These are phyloP conservation scores for Aspergillus nanangensis DNA, from an alignment of 495 filamentous ascomycete genomes.

Conservation along the genomic window DNA sequence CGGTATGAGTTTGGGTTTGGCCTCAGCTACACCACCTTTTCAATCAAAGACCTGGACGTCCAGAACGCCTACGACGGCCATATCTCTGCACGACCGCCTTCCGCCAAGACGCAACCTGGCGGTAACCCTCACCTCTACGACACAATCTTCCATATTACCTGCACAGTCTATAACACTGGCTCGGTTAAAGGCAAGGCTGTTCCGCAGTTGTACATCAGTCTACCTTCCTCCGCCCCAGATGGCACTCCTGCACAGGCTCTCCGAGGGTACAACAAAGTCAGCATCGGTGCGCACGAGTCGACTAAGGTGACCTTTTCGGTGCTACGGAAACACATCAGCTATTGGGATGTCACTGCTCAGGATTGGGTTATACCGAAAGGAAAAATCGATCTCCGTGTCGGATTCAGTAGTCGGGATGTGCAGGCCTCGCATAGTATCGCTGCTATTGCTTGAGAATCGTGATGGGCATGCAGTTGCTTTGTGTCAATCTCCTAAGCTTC, in stretches of 20 bases:
- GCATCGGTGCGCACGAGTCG: background rate
- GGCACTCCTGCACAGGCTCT: background rate
- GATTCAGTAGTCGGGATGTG: background rate
- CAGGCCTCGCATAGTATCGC: too few species aligned
- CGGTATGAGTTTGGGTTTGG: too few species aligned
- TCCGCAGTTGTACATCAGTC: background rate
- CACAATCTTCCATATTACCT: background rate
- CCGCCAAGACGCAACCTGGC: background rate
- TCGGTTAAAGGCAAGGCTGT: background rate
- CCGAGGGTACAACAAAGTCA: background rate
- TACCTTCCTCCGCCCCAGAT: background rate
- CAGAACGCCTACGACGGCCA: too few species aligned
- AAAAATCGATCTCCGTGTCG: background rate
- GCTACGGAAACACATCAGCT: background rate
- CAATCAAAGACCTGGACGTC: too few species aligned
- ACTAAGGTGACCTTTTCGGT: background rate
- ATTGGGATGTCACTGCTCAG: background rate
- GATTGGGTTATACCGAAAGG: background rate
- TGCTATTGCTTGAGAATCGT: too few species aligned
- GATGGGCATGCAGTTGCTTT: too few species aligned
- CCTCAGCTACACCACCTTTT: too few species aligned
- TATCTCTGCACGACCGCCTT: background rate
- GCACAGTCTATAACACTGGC: background rate
- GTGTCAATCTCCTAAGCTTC: too few species aligned
- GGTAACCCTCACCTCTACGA: background rate